phyloP scores from a whole-genome alignment of 2,329 filamentous ascomycete genomes.

The Aureobasidium subglaciale region DNA sequence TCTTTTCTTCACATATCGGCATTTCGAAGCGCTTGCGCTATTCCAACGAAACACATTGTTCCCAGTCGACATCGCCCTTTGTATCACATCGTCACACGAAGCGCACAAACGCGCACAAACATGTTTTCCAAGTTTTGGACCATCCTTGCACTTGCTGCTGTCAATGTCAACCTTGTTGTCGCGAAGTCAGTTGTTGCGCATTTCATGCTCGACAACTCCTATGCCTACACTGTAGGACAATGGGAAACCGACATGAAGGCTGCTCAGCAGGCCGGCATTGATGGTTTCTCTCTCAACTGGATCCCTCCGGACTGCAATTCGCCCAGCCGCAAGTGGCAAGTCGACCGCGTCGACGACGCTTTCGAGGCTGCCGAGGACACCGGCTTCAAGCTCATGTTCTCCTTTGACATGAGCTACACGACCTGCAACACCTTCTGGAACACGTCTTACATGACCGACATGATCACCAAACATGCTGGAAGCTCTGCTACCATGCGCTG shows the following conservation, averaged over 20 bases:
- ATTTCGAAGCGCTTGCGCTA: neutral
- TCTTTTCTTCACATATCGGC: neutral
- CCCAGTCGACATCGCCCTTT: neutral
- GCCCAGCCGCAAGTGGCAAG: slow-evolving; percentile 26
- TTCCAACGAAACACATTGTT: neutral
- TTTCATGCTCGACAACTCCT: slow-evolving; percentile 32
- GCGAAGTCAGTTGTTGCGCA: slow-evolving; percentile 30
- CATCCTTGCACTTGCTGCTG: slow-evolving; percentile 18
- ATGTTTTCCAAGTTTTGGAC: slow-evolving; percentile 8
- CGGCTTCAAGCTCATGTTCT: slow-evolving; percentile 32
- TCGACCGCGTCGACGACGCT: slow-evolving; percentile 31
- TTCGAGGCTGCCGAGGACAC: slow-evolving; percentile 28
- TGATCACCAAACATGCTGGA: slow-evolving; percentile 27
- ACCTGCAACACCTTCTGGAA: slow-evolving; percentile 32
- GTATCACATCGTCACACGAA: neutral
- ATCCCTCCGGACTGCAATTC: slow-evolving; percentile 30
- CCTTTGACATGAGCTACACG: slow-evolving; percentile 34
- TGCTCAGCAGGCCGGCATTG: slow-evolving; percentile 30
- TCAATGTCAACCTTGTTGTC: slow-evolving; percentile 22
- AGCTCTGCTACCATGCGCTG: slow-evolving; percentile 30
- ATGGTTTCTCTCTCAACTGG: slow-evolving; percentile 34
- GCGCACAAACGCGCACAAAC: too few relatives aligned
- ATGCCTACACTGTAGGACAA: slow-evolving; percentile 27
- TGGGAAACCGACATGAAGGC: slow-evolving; percentile 30
- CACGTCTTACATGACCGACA: slow-evolving; percentile 29